These are phyloP conservation scores for Ramaria sp. DNA, from an alignment of 768 basidiomycete species.

Conservation along the genomic window DNA sequence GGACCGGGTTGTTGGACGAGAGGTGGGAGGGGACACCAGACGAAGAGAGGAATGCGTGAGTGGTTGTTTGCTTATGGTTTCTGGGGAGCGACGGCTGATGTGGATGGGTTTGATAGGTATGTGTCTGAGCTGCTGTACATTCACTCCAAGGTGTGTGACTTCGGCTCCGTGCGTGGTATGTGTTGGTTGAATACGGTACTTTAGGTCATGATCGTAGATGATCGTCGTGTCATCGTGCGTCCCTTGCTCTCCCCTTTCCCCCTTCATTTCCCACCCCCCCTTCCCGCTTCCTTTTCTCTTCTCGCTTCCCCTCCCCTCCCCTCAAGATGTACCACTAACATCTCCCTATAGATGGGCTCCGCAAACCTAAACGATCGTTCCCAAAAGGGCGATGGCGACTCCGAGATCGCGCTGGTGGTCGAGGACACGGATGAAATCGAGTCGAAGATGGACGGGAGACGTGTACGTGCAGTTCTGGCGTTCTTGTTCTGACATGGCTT, in stretches of 20 bases:
- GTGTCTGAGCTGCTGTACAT: conserved; percentile 77
- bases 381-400: conserved; percentile 89
- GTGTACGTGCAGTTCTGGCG: conserved; percentile 15
- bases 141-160: conserved; percentile 46
- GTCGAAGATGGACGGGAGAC: conserved; percentile 67
- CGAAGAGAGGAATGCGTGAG: conserved; percentile 69
- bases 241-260: background rate
- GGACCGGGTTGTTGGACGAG: conserved; percentile 58
- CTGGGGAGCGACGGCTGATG: conserved; percentile 12
- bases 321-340: no score
- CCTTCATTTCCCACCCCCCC: no score
- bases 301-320: no score
- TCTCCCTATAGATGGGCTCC: conserved; percentile 64
- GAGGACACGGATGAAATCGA: conserved; percentile 78
- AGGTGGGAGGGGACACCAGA: conserved; percentile 74
- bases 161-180: background rate
- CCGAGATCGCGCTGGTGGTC: conserved; percentile 87
- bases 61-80: conserved; percentile 1
- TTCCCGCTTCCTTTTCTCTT: no score
- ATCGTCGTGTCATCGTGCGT: conserved; percentile 77
- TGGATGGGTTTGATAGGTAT: conserved; percentile 38
- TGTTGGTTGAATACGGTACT: conserved; percentile 9
- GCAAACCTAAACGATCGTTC: conserved; percentile 89
- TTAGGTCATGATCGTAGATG: conserved; percentile 84
- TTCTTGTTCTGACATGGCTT: no score